Percentiles rank a stretch among this genome's conserved stretches.
phyloP scores from a whole-genome alignment of 805 yeast genomes.

The Wickerhamomyces chaumierensis region DNA sequence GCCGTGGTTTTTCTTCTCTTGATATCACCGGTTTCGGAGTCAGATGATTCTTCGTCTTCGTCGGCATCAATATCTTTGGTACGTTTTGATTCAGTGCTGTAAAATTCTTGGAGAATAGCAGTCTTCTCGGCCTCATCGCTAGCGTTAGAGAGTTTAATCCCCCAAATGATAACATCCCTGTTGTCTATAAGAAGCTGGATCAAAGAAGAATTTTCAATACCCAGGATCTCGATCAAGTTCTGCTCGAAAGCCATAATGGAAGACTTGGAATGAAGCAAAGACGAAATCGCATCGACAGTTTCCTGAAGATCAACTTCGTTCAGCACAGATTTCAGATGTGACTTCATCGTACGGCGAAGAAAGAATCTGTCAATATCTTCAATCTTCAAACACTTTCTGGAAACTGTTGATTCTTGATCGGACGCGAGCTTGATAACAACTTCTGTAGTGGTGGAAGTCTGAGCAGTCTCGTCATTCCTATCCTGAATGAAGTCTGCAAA shows the following conservation, averaged over 20 bases:
- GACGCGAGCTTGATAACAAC: conserved; percentile 11
- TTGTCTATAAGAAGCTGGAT: conserved; percentile 39
- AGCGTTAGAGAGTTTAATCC: conserved; percentile 32
- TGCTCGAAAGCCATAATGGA: conserved; percentile 38
- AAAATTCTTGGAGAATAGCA: conserved; percentile 32
- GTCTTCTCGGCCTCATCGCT: conserved; percentile 25
- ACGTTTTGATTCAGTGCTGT: conserved; percentile 25
- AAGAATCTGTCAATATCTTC: conserved; percentile 36
- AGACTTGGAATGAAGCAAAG: conserved; percentile 25
- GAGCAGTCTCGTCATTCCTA: conserved; percentile 12
- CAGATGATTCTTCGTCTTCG: conserved; percentile 1
- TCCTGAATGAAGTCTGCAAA: conserved; percentile 18
- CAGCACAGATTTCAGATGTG: conserved; percentile 15
- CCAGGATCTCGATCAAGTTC: conserved; percentile 40
- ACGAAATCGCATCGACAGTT: conserved; percentile 28
- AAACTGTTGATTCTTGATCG: conserved; percentile 1
- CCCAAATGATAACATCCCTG: conserved; percentile 41
- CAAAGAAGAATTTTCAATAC: conserved; percentile 38
- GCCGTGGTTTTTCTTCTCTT: conserved; percentile 17
- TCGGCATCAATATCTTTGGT: conserved; percentile 24
- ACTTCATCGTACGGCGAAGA: conserved; percentile 39
- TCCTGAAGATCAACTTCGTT: conserved; percentile 32
- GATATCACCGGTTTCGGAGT: conserved; percentile 10
- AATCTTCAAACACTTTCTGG: conserved; percentile 18
- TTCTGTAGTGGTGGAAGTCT: conserved; percentile 3